Percentiles rank a stretch among this genome's conserved stretches.
Conservation (phyloP, 768 basidiomycete species). For the Mycena crocata region DNA sequence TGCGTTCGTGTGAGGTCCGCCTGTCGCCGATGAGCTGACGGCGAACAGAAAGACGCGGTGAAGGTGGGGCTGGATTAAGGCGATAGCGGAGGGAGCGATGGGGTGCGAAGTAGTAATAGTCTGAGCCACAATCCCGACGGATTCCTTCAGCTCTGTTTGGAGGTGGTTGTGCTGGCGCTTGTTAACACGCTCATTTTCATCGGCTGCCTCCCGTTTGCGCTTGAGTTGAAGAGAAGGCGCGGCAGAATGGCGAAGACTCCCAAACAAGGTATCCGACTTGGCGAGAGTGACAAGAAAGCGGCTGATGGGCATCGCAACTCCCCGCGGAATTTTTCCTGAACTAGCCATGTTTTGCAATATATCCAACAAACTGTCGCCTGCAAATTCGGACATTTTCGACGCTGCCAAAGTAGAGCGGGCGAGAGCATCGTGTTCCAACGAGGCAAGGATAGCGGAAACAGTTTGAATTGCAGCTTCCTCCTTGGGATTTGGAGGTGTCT, state of each 20-base stretch:
- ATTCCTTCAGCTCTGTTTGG: constrained; percentile 67
- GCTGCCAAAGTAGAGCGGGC: constrained; percentile 67
- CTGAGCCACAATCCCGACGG: constrained; percentile 66
- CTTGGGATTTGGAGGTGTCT: constrained; percentile 41
- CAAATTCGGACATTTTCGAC: constrained; percentile 59
- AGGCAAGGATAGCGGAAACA: constrained; percentile 70
- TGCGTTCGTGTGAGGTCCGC: constrained; percentile 63
- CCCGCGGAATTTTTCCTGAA: constrained; percentile 61
- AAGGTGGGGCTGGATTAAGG: constrained; percentile 78
- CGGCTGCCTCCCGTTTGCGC: constrained; percentile 73
- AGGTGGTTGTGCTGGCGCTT: constrained; percentile 55
- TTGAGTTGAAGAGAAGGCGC: constrained; percentile 76
- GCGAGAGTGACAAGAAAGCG: constrained; percentile 74
- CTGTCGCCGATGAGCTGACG: constrained; percentile 72
- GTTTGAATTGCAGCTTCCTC: constrained; percentile 73
- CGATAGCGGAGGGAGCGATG: constrained; percentile 68
- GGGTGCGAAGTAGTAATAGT: constrained; percentile 52
- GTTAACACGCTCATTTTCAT: constrained; percentile 48
- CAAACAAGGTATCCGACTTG: constrained; percentile 73
- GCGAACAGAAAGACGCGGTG: constrained; percentile 86
- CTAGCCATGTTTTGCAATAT: constrained; percentile 63
- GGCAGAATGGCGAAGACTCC: constrained; percentile 71
- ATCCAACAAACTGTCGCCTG: constrained; percentile 65
- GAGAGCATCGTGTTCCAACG: constrained; percentile 66
- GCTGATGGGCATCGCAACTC: constrained; percentile 67